Evolutionary conservation across 306 rosid genomes (phyloP).

Genomic region (Ziziphus jujuba): DNA sequence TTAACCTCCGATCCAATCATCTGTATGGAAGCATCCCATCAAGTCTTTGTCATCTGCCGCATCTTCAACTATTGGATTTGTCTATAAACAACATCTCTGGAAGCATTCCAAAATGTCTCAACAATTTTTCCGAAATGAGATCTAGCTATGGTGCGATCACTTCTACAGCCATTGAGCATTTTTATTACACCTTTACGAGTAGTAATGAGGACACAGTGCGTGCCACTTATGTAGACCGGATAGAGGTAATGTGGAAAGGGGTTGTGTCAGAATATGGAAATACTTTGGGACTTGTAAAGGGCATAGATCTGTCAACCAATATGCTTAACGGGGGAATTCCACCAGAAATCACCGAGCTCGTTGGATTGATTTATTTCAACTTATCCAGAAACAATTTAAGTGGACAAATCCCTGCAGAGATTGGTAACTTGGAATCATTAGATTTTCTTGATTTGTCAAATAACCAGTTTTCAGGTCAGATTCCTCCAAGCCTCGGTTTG

Average conservation of each 20-base stretch:
- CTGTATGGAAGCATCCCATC: constrained; percentile 22
- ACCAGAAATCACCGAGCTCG: constrained; percentile 3
- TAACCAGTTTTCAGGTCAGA: constrained; percentile 32
- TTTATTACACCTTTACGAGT: too few species aligned
- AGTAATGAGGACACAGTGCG: not conserved
- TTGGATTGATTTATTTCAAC: constrained; percentile 2
- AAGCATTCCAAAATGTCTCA: constrained; percentile 21
- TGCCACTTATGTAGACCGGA: not conserved
- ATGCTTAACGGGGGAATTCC: constrained; percentile 29
- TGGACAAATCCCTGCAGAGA: constrained; percentile 28
- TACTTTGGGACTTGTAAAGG: not conserved
- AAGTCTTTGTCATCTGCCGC: constrained; percentile 10
- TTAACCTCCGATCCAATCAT: not conserved
- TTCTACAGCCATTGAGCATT: not conserved
- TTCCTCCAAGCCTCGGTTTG: constrained; percentile 22
- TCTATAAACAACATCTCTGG: constrained; percentile 19
- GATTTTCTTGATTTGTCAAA: constrained; percentile 26
- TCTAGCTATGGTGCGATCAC: not conserved
- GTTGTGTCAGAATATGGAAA: not conserved
- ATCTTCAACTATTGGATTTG: constrained; percentile 17
- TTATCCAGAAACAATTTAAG: constrained; percentile 23
- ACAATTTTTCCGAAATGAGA: constrained; percentile 14
- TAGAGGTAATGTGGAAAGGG: not conserved
- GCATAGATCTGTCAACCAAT: constrained; percentile 34
- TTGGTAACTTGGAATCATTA: constrained; percentile 11